Base-by-base conservation (phyloP, 1,139 yeast species). In the Entelexis paramagnoliae region DNA sequence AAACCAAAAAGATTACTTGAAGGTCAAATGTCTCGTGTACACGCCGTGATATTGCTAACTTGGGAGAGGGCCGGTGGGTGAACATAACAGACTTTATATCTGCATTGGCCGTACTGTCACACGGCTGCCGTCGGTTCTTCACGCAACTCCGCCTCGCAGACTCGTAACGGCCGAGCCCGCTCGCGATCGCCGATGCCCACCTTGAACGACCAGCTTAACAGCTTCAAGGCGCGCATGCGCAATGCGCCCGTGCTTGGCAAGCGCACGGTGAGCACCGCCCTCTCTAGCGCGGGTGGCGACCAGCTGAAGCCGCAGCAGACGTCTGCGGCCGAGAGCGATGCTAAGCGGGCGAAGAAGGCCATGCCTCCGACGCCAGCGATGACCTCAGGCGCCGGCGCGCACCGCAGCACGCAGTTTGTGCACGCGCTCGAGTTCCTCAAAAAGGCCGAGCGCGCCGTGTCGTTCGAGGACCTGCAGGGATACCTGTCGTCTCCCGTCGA, bases 341-440 rank as follows among this genome's bases (percentile, higher is more conserved):
- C 47, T 60, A 62, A 46, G 64, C 61, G 36, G 60, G 61, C 9
- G 38, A 49, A 50, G 33, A 39, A 47, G 29, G 46, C 52, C 39
- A 33, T 51, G 38, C 50, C 41, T 8, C 46, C 51, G 9, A 45
- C 51, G 29, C 34, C 53, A 2, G 38, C 51, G 14, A 22, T 68
- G 11, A 19, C 50, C 4, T 70, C 69, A 11, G 63, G 72, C 4
- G 35, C 57, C 10, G 80, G 79, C 16, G 75, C 83, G 13, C 94
- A 84, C 64, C 76, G 82, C 56, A 81, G 89, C 10, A 86, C 96
- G 0, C 87, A 84, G 65, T 71, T 87, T 54, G 80, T 83, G 57
- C 77, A 86, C 63, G 96, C 97, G 1, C 93, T 91, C 17, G 97
- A 89, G 64, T 85, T 80, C 64, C 81, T 91, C 56, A 82, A 80